A percentile compares a stretch with the other conserved stretches of the same genome.
Conservation (phyloP, 768 basidiomycete species). For the Phaffia australis region DNA sequence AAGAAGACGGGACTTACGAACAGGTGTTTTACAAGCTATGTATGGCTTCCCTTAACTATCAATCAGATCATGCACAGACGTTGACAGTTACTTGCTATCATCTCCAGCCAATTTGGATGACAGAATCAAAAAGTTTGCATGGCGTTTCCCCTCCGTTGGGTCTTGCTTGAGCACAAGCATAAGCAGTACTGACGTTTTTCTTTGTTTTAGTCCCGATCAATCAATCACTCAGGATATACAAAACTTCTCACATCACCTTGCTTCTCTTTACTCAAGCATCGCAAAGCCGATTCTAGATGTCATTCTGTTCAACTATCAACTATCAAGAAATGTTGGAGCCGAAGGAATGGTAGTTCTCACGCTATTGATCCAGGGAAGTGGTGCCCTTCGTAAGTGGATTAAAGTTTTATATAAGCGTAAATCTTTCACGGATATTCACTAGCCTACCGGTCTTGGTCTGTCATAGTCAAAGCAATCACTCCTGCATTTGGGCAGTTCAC, state of each 20-base stretch:
- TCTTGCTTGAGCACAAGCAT: not conserved
- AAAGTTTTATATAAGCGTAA: too few relatives aligned
- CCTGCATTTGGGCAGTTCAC: constrained; percentile 88
- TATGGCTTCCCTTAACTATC: constrained; percentile 35
- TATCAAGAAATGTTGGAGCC: constrained; percentile 86
- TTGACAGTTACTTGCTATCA: not conserved
- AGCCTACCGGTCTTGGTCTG: not conserved
- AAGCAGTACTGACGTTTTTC: not conserved
- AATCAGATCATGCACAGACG: not conserved
- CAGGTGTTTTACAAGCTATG: constrained; percentile 92
- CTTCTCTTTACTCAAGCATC: constrained; percentile 81
- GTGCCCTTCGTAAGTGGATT: constrained; percentile 55
- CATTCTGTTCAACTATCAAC: constrained; percentile 88
- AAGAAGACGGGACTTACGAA: constrained; percentile 56
- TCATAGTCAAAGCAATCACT: constrained; percentile 48
- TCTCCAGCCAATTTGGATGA: constrained; percentile 78
- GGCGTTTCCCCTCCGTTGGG: constrained; percentile 39
- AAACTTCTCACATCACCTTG: constrained; percentile 76
- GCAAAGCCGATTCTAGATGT: constrained; percentile 85
- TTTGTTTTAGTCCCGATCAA: constrained; percentile 9
- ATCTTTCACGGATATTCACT: too few relatives aligned
- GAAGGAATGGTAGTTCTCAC: constrained; percentile 79
- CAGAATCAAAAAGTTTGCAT: constrained; percentile 93
- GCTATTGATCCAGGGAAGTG: constrained; percentile 69
- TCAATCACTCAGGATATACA: constrained; percentile 55